Base-by-base conservation (phyloP, 257 asterid genomes). In the Scutellaria barbata region DNA sequence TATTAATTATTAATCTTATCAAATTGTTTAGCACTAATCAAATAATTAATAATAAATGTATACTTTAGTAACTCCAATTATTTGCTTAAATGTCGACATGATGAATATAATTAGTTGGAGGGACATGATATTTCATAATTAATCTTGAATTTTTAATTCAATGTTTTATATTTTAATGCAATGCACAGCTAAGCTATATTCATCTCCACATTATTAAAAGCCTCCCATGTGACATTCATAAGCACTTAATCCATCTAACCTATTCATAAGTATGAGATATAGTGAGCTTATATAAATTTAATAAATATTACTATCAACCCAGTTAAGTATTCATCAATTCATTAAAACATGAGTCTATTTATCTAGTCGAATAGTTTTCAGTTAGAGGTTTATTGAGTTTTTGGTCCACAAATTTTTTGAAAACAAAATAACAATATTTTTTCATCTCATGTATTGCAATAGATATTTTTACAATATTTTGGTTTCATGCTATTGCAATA, bases 41-140 rank as follows among this genome's bases (percentile, higher is more conserved):
- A 54, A 11, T 10, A 25, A 25, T 55, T 55, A 54, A 54, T 8
- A 10, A 42, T 9, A 10, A 22, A 18, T 20, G 9, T 17, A 54
- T 20, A 7, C 4, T n/a, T 54, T 22, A 18, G 30, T 55, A 22
- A 22, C 14, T 10, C 62, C 62, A 55, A 55, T 55, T 55, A 55
- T 55, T 55, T 55, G 62, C 8, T 22, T 30, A 55, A 55, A 55
- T 10, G 62, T 55, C 62, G 62, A 55, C 62, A 55, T 25, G 16
- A 55, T 55, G 62, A 55, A 55, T 55, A 55, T 55, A 55, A 22
- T 55, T 55, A 55, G 62, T 55, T 55, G 62, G 62, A 55, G 30
- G 62, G 62, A 55, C 62, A 55, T 55, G 62, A 10, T 55, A 55
- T 55, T 39, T 55, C 5, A 55, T 25, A 55, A 55, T 55, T 25